Evolutionary conservation across 768 basidiomycete genomes (phyloP).

Genomic region (Serpula lacrymans): DNA sequence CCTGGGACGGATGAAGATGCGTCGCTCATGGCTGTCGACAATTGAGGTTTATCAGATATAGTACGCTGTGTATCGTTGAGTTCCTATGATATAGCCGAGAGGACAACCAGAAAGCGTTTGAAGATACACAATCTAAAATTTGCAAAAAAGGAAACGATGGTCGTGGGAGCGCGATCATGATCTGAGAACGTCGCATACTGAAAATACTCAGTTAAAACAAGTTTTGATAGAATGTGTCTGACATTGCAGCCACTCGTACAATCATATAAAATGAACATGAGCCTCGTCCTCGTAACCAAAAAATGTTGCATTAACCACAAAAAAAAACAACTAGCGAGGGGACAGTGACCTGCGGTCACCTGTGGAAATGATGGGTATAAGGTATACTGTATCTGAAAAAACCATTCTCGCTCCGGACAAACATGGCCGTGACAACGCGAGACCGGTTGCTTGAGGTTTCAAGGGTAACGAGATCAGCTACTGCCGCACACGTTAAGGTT

Average conservation of each 20-base stretch:
- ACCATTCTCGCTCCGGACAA: neutral
- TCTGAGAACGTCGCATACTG: too few species aligned
- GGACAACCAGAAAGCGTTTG: neutral
- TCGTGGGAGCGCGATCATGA: too few species aligned
- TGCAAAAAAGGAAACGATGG: constrained; percentile 17
- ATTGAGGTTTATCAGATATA: too few species aligned
- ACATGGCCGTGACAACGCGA: neutral
- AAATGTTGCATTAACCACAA: constrained; percentile 1
- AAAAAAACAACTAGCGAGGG: constrained; percentile 1
- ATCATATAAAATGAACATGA: too few species aligned
- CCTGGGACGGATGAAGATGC: constrained; percentile 27
- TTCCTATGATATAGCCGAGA: neutral
- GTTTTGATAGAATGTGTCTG: too few species aligned
- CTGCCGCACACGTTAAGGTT: constrained; percentile 46
- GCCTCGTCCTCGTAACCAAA: too few species aligned
- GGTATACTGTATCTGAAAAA: neutral
- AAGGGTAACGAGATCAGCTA: neutral
- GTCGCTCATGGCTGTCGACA: too few species aligned
- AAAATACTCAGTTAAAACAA: too few species aligned
- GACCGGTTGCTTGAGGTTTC: neutral
- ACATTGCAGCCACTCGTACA: too few species aligned
- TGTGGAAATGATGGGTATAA: neutral
- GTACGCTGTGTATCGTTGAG: neutral
- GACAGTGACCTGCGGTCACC: neutral
- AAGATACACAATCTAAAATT: constrained; percentile 4